phyloP scores from a whole-genome alignment of 495 filamentous ascomycete species.

The Hyaloscypha variabilis region DNA sequence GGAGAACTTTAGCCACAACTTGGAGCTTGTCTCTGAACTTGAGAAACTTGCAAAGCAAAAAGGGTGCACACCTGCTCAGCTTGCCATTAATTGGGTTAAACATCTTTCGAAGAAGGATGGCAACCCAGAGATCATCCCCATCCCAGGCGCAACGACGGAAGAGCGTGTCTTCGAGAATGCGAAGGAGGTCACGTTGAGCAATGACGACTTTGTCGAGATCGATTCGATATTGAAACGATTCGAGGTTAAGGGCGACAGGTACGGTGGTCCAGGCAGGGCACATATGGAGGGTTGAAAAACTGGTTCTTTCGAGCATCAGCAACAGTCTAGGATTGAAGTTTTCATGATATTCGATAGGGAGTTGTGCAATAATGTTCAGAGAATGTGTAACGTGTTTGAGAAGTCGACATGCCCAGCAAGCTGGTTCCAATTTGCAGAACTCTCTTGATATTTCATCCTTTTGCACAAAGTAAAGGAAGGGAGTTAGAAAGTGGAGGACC shows the following conservation, averaged over 20 bases:
- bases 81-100: conserved; percentile 68
- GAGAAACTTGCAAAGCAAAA: conserved; percentile 69
- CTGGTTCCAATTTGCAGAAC: conserved; percentile 56
- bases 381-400: conserved; percentile 38
- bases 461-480: not conserved
- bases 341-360: not conserved
- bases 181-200: conserved; percentile 42
- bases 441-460: conserved; percentile 1
- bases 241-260: conserved; percentile 44
- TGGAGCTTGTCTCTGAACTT: conserved; percentile 69
- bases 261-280: conserved; percentile 31
- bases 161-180: conserved; percentile 54
- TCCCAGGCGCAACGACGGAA: conserved; percentile 69
- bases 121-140: conserved; percentile 75
- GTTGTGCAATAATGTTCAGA: conserved; percentile 26
- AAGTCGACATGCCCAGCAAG: conserved; percentile 26
- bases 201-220: conserved; percentile 54
- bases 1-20: conserved; percentile 72
- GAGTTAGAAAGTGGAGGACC: conserved; percentile 17
- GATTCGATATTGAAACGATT: conserved; percentile 46
- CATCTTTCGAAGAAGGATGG: conserved; percentile 47
- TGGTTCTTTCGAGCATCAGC: not conserved
- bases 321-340: conserved; percentile 6
- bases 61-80: conserved; percentile 70
- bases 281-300: conserved; percentile 27